Conservation (phyloP, 768 basidiomycete genomes). For the Tylopilus sp. region DNA sequence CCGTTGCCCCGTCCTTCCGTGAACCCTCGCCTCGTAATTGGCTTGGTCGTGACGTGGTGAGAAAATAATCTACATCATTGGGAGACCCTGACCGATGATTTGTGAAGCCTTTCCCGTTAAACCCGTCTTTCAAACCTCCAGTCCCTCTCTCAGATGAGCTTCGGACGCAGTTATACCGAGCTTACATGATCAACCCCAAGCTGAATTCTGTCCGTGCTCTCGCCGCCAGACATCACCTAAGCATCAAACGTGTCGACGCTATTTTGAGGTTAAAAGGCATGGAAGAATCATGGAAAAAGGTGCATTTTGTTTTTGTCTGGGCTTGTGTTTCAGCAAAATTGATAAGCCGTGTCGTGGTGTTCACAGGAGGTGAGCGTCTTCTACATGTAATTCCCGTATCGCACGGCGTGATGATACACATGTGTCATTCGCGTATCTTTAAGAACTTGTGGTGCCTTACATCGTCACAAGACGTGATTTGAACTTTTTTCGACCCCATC, state of each 20-base stretch:
- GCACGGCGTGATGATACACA: constrained; percentile 47
- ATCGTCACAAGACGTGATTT: constrained; percentile 57
- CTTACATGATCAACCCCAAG: constrained; percentile 57
- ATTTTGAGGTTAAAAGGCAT: constrained; percentile 79
- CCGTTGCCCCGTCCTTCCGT: constrained; percentile 20
- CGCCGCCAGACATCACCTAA: constrained; percentile 59
- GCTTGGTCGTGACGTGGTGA: constrained; percentile 57
- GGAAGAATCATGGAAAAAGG: constrained; percentile 71
- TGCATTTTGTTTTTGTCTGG: constrained; percentile 34
- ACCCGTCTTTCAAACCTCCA: constrained; percentile 79
- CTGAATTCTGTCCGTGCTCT: constrained; percentile 56
- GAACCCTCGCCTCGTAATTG: constrained; percentile 51
- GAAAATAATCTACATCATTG: constrained; percentile 21
- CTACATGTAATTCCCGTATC: not conserved
- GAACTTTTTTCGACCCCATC: constrained; percentile 70
- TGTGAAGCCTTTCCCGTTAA: constrained; percentile 78
- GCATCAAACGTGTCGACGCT: constrained; percentile 79
- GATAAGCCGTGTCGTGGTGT: constrained; percentile 4
- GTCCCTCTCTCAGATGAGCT: constrained; percentile 65
- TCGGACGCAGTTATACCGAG: constrained; percentile 54
- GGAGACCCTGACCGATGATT: not conserved
- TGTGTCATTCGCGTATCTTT: constrained; percentile 66
- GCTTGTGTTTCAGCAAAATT: constrained; percentile 6
- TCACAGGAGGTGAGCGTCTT: constrained; percentile 39
- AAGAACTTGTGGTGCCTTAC: constrained; percentile 64